These are phyloP conservation scores for Trichosporon asahii DNA, from an alignment of 1,284 basidiomycete genomes.

Conservation along the genomic window DNA sequence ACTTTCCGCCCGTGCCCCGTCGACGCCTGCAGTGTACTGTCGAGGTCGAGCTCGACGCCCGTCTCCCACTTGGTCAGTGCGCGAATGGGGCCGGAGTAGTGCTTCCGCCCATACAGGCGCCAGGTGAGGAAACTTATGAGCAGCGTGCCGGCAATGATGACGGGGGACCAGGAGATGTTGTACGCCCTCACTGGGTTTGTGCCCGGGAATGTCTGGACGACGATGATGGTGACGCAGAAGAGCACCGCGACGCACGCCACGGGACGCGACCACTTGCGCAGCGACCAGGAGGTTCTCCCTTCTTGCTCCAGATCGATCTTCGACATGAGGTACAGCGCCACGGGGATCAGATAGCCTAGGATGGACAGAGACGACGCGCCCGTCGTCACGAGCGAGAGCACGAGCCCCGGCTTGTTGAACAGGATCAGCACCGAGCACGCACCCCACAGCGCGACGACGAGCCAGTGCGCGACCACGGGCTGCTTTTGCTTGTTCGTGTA, in stretches of 20 bases:
- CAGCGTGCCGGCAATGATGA: slow-evolving; percentile 39
- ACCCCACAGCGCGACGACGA: slow-evolving; percentile 35
- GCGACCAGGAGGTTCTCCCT: slow-evolving; percentile 46
- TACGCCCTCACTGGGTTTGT: slow-evolving; percentile 34
- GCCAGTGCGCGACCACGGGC: slow-evolving; percentile 47
- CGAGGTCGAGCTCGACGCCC: slow-evolving; percentile 48
- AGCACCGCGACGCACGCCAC: slow-evolving; percentile 36
- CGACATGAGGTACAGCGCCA: slow-evolving; percentile 44
- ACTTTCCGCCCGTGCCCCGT: slow-evolving; percentile 3
- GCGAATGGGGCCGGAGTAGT: slow-evolving; percentile 50
- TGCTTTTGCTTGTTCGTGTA: slow-evolving; percentile 39
- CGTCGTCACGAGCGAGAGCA: slow-evolving; percentile 42
- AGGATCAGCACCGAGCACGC: slow-evolving; percentile 39
- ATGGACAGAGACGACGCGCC: slow-evolving; percentile 42
- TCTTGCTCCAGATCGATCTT: slow-evolving; percentile 44
- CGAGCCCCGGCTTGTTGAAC: slow-evolving; percentile 26
- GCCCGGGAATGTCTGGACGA: slow-evolving; percentile 41
- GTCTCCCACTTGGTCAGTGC: slow-evolving; percentile 51
- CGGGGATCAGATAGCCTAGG: slow-evolving; percentile 41
- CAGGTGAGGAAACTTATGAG: slow-evolving; percentile 38
- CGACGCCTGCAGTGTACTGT: slow-evolving; percentile 24
- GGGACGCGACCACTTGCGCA: slow-evolving; percentile 42
- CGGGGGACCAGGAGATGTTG: slow-evolving; percentile 46
- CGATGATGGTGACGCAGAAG: slow-evolving; percentile 35
- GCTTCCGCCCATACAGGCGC: slow-evolving; percentile 24